Conservation (phyloP, 2,329 filamentous ascomycete genomes). For the Cladorrhinum sp. region DNA sequence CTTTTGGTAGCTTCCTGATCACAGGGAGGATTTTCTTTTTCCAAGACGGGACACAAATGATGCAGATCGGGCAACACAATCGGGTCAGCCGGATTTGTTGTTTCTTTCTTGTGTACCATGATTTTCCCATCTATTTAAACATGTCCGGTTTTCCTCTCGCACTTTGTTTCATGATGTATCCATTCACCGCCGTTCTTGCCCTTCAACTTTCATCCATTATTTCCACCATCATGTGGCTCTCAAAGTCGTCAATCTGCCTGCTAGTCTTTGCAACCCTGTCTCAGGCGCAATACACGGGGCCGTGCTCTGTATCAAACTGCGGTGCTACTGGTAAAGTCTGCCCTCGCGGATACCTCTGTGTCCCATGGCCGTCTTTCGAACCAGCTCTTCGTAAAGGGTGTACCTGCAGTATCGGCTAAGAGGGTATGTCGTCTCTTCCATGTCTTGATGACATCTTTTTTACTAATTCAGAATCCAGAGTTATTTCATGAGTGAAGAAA, state of each 20-base stretch:
- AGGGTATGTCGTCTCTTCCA: neutral
- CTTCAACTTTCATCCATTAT: neutral
- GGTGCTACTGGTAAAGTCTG: conserved; percentile 20
- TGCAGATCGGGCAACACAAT: neutral
- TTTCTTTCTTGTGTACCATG: neutral
- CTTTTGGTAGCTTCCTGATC: neutral
- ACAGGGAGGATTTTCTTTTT: conserved; percentile 4
- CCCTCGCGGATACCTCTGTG: conserved; percentile 25
- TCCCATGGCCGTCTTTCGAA: conserved; percentile 23
- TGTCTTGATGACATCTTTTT: neutral
- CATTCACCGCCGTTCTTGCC: neutral
- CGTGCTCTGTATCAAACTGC: conserved; percentile 20
- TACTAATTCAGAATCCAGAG: no score
- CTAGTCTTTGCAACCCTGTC: conserved; percentile 6
- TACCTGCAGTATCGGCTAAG: conserved; percentile 22
- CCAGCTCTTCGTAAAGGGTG: conserved; percentile 23
- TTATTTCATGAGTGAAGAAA: no score
- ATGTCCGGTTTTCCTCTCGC: neutral
- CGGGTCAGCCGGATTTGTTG: neutral
- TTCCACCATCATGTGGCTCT: conserved; percentile 15
- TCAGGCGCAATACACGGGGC: conserved; percentile 24
- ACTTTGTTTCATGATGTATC: neutral
- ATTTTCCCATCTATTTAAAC: neutral
- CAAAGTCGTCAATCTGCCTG: conserved; percentile 9
- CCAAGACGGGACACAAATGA: neutral